Evolutionary conservation across 2,329 filamentous ascomycete species (phyloP), one percentile per base, ranked within the genome.

Genomic region (Xylariaceae sp.): DNA sequence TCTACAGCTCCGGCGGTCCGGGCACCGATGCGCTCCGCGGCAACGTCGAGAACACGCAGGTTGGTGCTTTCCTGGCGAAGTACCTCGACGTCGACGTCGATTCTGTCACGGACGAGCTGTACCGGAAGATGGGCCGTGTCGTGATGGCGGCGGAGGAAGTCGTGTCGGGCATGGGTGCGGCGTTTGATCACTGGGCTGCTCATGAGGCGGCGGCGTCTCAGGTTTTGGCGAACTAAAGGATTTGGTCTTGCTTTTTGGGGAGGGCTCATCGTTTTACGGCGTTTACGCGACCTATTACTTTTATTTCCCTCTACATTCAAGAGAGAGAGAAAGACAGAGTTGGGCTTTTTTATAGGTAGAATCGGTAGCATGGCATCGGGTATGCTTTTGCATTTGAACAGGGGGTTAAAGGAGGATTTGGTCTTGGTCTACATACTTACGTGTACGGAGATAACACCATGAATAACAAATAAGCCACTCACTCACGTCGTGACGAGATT

Each of bases 11-110:
- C 0, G 80, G 81, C 51, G 86, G 89, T 2, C 80, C 83, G 0
- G 80, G 83, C 44, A 83, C 87, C 0, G 80, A 83, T 49, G 78
- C 81, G 11, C 79, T 96, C 5, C 77, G 84, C 2, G 93, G 93
- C 6, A 97, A 97, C 73, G 87, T 95, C 57, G 94, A 99, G 78
- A 99, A 99, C 72, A 97, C 88, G 0, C 92, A 97, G 30, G 82
- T 99, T 0, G 94, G 94, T 39, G 78, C 82, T 50, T 99, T 97
- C 73, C 75, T 99, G 59, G 79, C 85, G 6, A 77, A 85, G 7
- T 99, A 94, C 70, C 82, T 99, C 0, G 83, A 83, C 53, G 84
- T 97, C 1, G 87, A 97, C 70, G 84, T 96, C 1, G 83, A 90
- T 1, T 79, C 80, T 37, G 85, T 97, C 57, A 97, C 92, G 0